A percentile compares a stretch with the other conserved stretches of the same genome.
phyloP scores from a whole-genome alignment of 176 grass and related monocot genomes.

The Calamus simplicifolius region DNA sequence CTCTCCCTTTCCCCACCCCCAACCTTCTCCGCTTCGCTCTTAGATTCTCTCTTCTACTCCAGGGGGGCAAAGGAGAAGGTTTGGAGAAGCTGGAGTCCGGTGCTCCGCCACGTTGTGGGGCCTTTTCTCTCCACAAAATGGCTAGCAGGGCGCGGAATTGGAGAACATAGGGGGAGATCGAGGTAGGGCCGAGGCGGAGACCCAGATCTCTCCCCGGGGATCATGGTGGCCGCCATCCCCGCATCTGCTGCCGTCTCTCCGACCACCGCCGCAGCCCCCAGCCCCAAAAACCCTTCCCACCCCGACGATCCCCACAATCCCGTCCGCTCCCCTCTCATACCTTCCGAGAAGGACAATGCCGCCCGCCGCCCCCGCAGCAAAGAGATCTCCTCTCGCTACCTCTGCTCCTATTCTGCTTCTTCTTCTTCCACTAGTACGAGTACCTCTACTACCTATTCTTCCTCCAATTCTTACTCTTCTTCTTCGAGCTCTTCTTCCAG shows the following conservation, averaged over 20 bases:
- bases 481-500: conserved; percentile 31
- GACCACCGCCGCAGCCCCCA: background rate
- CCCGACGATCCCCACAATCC: conserved; percentile 19
- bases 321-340: conserved; percentile 21
- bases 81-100: background rate
- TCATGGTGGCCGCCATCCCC: conserved; percentile 25
- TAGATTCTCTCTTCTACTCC: conserved; percentile 4
- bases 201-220: conserved; percentile 9
- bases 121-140: background rate
- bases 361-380: conserved; percentile 27
- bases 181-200: background rate
- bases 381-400: conserved; percentile 50
- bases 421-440: conserved; percentile 29
- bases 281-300: background rate
- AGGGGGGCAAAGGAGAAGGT: no score
- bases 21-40: background rate
- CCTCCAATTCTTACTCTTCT: background rate
- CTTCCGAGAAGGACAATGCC: conserved; percentile 37
- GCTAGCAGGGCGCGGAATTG: background rate
- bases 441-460: conserved; percentile 15
- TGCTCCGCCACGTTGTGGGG: background rate
- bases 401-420: conserved; percentile 23
- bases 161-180: conserved; percentile 23
- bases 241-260: background rate
- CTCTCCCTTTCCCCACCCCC: background rate